Conservation (phyloP, 1,284 basidiomycete genomes). For the Pulchroboletus neoregius region DNA sequence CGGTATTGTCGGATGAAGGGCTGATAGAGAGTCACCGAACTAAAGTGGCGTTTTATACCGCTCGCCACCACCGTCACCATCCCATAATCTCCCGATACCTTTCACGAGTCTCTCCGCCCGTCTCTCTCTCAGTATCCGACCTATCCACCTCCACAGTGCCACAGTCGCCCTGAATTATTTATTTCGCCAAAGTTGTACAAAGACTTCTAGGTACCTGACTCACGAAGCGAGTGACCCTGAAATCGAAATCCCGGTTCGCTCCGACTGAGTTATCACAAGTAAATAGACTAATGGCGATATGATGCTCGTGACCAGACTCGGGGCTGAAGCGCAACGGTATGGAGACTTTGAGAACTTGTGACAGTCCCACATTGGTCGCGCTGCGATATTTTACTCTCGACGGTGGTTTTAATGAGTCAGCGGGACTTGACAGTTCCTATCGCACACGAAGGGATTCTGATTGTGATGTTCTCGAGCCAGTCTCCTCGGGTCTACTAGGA, state of each 20-base stretch:
- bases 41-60: slow-evolving; percentile 30
- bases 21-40: slow-evolving; percentile 2
- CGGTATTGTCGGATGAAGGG: slow-evolving; percentile 4
- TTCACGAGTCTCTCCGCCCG: slow-evolving; percentile 26
- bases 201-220: slow-evolving; percentile 1
- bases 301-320: no score
- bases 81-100: slow-evolving; percentile 38
- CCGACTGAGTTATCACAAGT: slow-evolving; percentile 13
- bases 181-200: background rate
- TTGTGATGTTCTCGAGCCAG: no score
- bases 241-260: slow-evolving; percentile 23
- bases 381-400: background rate
- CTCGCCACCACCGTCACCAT: slow-evolving; percentile 32
- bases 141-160: background rate
- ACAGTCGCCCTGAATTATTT: background rate
- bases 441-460: no score
- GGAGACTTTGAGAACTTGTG: background rate
- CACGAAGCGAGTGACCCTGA: slow-evolving; percentile 1
- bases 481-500: no score
- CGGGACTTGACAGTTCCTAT: background rate
- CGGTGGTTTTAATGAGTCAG: background rate
- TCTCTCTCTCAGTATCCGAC: background rate
- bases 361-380: background rate
- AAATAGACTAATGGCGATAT: no score
- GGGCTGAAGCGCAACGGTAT: background rate